phyloP scores from a whole-genome alignment of 148 eudicot genomes.

The Heliamphora exappendiculata region DNA sequence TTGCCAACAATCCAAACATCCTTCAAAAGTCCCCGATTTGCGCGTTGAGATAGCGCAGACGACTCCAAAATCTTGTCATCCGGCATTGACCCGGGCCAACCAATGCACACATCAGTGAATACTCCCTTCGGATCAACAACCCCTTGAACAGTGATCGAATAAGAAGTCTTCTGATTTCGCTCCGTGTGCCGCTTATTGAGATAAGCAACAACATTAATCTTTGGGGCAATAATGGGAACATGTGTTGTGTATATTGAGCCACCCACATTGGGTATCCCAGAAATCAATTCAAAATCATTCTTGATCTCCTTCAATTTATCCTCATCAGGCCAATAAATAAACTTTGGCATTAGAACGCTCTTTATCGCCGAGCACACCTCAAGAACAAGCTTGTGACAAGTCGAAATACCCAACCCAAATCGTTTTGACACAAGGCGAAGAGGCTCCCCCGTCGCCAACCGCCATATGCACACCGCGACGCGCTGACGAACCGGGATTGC shows the following conservation, averaged over 20 bases:
- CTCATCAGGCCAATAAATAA: conserved; percentile 61
- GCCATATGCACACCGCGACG: conserved; percentile 73
- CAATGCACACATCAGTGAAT: conserved; percentile 60
- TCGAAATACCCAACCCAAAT: conserved; percentile 71
- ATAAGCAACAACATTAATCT: conserved; percentile 41
- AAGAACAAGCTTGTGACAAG: conserved; percentile 66
- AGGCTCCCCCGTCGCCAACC: conserved; percentile 77
- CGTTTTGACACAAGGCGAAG: conserved; percentile 59
- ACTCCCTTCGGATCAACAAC: conserved; percentile 54
- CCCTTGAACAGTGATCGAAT: conserved; percentile 65
- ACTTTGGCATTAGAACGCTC: conserved; percentile 43
- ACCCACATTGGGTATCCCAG: conserved; percentile 56
- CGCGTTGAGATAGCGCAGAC: conserved; percentile 48
- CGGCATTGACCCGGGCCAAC: conserved; percentile 75
- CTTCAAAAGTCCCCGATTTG: conserved; percentile 31
- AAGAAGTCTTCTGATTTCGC: conserved; percentile 63
- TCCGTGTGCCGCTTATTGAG: conserved; percentile 72
- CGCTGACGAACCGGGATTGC: conserved; percentile 75
- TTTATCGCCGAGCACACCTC: conserved; percentile 66
- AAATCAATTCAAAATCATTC: conserved; percentile 25
- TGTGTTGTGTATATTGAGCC: conserved; percentile 79
- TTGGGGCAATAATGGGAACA: conserved; percentile 70
- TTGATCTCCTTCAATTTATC: conserved; percentile 19
- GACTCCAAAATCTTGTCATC: conserved; percentile 53
- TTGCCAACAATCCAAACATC: conserved; percentile 46